phyloP scores from a whole-genome alignment of 2,329 filamentous ascomycete species.

The Xenoacremonium recifei region DNA sequence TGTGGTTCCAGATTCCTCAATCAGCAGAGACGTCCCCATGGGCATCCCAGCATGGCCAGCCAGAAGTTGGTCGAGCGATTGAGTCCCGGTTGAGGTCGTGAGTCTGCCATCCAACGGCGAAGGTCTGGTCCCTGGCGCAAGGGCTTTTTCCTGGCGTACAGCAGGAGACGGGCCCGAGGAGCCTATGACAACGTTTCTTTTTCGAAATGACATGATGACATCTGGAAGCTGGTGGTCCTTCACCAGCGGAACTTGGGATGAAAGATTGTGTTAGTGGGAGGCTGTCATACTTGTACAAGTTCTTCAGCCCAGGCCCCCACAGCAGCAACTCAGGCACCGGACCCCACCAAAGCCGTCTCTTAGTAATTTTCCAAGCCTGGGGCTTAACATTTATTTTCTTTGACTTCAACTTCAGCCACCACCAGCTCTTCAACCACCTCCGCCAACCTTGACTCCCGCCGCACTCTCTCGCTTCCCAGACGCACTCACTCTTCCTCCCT shows the following conservation, averaged over 20 bases:
- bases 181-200: slow-evolving; percentile 53
- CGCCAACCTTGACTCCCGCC: not conserved
- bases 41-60: slow-evolving; percentile 84
- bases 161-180: slow-evolving; percentile 21
- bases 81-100: slow-evolving; percentile 88
- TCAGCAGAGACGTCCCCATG: slow-evolving; percentile 74
- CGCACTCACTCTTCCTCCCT: not conserved
- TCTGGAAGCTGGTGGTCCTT: no score
- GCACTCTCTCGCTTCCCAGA: not conserved
- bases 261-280: no score
- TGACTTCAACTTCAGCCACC: not conserved
- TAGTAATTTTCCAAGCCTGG: not conserved
- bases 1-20: slow-evolving; percentile 89
- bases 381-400: not conserved
- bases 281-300: no score
- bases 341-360: slow-evolving; percentile 13
- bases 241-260: not conserved
- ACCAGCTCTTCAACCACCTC: not conserved
- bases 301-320: no score
- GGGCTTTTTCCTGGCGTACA: slow-evolving; percentile 33
- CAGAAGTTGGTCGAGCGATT: slow-evolving; percentile 79
- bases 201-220: slow-evolving; percentile 54
- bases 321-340: no score
- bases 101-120: slow-evolving; percentile 85
- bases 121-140: slow-evolving; percentile 62